These are phyloP conservation scores for Neurospora sp. DNA, from an alignment of 495 filamentous ascomycete genomes.

Conservation along the genomic window DNA sequence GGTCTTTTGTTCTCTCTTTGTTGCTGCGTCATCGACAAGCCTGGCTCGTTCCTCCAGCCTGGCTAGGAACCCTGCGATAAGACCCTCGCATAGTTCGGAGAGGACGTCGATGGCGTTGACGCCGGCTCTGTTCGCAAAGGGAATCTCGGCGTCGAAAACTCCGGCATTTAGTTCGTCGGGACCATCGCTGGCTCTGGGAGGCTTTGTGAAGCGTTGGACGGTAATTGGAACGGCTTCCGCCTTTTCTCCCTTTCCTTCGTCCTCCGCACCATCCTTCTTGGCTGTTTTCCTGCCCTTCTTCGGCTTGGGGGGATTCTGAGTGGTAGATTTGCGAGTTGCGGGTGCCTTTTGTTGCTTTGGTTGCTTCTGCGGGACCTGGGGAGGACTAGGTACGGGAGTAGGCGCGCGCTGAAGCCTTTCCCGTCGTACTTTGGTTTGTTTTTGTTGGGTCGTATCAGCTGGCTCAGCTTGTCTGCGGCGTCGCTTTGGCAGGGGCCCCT, in stretches of 20 bases:
- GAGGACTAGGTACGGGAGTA: background rate
- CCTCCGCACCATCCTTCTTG: slow-evolving; percentile 4
- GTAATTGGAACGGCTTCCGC: slow-evolving; percentile 28
- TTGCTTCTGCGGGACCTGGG: background rate
- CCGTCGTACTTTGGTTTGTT: slow-evolving; percentile 17
- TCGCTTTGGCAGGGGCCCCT: slow-evolving; percentile 22
- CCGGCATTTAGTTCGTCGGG: slow-evolving; percentile 18
- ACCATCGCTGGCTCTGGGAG: slow-evolving; percentile 5
- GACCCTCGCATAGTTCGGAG: slow-evolving; percentile 59
- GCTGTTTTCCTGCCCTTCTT: slow-evolving; percentile 7
- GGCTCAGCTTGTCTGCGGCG: slow-evolving; percentile 17
- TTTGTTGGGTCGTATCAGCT: slow-evolving; percentile 27
- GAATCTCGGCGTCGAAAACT: slow-evolving; percentile 34
- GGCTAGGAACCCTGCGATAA: slow-evolving; percentile 42
- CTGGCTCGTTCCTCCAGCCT: slow-evolving; percentile 29
- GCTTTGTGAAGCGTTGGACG: slow-evolving; percentile 38
- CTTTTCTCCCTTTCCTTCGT: slow-evolving; percentile 13
- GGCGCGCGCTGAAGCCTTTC: background rate
- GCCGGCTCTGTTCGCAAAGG: slow-evolving; percentile 46
- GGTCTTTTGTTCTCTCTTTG: slow-evolving; percentile 44
- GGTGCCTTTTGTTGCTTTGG: slow-evolving; percentile 7
- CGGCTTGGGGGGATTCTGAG: slow-evolving; percentile 1
- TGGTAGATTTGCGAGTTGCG: slow-evolving; percentile 11
- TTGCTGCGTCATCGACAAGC: slow-evolving; percentile 28
- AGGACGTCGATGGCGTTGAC: slow-evolving; percentile 63